Evolutionary conservation across 139 green algal species (phyloP).

Genomic region (Mesotaenium endlicherianum): DNA sequence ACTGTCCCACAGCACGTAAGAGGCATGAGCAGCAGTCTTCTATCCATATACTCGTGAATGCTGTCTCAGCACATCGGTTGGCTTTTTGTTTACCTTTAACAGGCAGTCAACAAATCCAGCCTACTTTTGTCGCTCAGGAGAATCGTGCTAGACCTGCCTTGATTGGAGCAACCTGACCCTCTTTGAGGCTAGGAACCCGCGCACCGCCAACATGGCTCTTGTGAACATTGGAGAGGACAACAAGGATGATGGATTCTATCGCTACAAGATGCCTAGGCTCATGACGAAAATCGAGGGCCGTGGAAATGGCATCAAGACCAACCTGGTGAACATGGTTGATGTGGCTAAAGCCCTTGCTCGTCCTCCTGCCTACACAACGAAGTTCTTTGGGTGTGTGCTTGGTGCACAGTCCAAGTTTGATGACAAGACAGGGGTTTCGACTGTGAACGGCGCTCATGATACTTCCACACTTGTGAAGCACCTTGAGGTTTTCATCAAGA

Average conservation of each 20-base stretch:
- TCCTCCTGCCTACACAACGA: constrained; percentile 89
- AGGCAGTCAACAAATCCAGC: not conserved
- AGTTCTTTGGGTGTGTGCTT: constrained; percentile 96
- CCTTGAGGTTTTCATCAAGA: constrained; percentile 97
- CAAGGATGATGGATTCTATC: constrained; percentile 84
- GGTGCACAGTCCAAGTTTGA: constrained; percentile 95
- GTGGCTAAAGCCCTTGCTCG: constrained; percentile 95
- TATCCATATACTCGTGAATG: not conserved
- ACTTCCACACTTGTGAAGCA: constrained; percentile 76
- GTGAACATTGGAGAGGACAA: constrained; percentile 84
- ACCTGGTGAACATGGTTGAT: constrained; percentile 98
- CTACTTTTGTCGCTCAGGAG: not conserved
- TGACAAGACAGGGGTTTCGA: constrained; percentile 81
- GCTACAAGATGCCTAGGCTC: constrained; percentile 98
- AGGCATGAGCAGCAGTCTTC: constrained; percentile 20
- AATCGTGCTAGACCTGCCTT: not conserved
- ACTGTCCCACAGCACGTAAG: constrained; percentile 20
- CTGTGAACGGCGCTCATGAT: constrained; percentile 91
- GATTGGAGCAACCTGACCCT: not conserved
- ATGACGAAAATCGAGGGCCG: constrained; percentile 91
- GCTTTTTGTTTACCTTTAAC: not conserved
- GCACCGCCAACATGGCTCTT: constrained; percentile 23
- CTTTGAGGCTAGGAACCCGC: not conserved
- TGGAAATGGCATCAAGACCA: constrained; percentile 99
- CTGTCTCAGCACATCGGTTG: not conserved